These are phyloP conservation scores for Hypoxylon lienhwacheense DNA, from an alignment of 495 filamentous ascomycete genomes.

Conservation along the genomic window DNA sequence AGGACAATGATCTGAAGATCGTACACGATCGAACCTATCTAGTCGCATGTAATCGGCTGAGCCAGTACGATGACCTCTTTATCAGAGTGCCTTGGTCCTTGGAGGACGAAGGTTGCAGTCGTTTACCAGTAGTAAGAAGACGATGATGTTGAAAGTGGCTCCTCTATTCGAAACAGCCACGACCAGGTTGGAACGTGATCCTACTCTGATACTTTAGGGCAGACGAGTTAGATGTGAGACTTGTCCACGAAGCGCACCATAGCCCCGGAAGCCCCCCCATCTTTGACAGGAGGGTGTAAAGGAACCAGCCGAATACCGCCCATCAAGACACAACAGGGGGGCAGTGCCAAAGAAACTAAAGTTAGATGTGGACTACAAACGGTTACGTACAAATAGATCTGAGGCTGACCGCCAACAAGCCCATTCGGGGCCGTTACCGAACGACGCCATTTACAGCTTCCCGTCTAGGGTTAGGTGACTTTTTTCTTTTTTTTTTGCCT, in stretches of 20 bases:
- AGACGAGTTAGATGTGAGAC: background rate
- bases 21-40: no score
- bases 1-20: no score
- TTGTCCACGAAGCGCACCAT: constrained; percentile 1
- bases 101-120: constrained; percentile 13
- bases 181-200: constrained; percentile 11
- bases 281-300: background rate
- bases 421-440: constrained; percentile 19
- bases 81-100: no score
- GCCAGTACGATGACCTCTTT: no score
- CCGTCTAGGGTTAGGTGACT: constrained; percentile 4
- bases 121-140: background rate
- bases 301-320: constrained; percentile 7
- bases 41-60: no score
- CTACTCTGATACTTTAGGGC: constrained; percentile 16
- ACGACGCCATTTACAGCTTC: constrained; percentile 6
- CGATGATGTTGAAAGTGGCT: background rate
- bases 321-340: constrained; percentile 3
- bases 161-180: constrained; percentile 27
- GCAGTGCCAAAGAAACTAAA: constrained; percentile 21
- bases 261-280: background rate
- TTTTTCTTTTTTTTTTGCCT: background rate
- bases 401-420: constrained; percentile 19
- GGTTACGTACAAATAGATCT: constrained; percentile 17
- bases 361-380: constrained; percentile 4